Evolutionary conservation across 805 yeast genomes (phyloP).

Genomic region (Zygosaccharomyces pseudorouxii): DNA sequence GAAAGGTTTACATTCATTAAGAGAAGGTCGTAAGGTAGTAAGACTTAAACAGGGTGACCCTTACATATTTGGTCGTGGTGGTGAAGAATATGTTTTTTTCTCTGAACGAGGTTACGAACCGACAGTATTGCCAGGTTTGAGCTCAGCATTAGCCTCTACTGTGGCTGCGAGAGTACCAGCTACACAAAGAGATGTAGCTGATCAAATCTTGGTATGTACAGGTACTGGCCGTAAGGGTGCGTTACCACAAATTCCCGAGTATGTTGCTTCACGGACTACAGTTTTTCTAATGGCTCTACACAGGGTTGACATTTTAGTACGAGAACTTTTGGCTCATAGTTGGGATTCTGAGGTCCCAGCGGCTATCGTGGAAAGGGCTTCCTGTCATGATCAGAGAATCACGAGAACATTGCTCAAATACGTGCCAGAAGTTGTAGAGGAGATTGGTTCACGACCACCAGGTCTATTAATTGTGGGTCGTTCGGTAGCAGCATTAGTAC

Average conservation of each 20-base stretch:
- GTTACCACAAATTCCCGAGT: slow-evolving; percentile 73
- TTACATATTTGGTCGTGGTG: slow-evolving; percentile 93
- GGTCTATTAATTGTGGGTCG: slow-evolving; percentile 80
- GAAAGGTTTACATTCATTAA: slow-evolving; percentile 63
- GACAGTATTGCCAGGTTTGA: slow-evolving; percentile 76
- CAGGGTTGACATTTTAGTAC: slow-evolving; percentile 48
- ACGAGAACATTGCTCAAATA: slow-evolving; percentile 65
- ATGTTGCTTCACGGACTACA: slow-evolving; percentile 67
- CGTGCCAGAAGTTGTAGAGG: slow-evolving; percentile 68
- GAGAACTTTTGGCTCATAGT: slow-evolving; percentile 47
- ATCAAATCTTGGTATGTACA: slow-evolving; percentile 87
- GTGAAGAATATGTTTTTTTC: slow-evolving; percentile 80
- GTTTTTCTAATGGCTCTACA: slow-evolving; percentile 89
- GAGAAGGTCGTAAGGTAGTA: slow-evolving; percentile 71
- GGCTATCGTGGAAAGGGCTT: slow-evolving; percentile 84
- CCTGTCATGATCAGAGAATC: slow-evolving; percentile 88
- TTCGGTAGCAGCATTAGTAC: slow-evolving; percentile 55
- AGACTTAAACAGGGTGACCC: slow-evolving; percentile 96
- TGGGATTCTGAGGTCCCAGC: slow-evolving; percentile 77
- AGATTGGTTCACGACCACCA: slow-evolving; percentile 85
- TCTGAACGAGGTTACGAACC: slow-evolving; percentile 63
- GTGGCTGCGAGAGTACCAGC: slow-evolving; percentile 79
- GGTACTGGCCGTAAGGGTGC: slow-evolving; percentile 91
- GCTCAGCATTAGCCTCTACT: slow-evolving; percentile 87
- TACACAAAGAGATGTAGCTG: slow-evolving; percentile 87